phyloP scores from a whole-genome alignment of 345 rosid species.

The Cardamine occulta region DNA sequence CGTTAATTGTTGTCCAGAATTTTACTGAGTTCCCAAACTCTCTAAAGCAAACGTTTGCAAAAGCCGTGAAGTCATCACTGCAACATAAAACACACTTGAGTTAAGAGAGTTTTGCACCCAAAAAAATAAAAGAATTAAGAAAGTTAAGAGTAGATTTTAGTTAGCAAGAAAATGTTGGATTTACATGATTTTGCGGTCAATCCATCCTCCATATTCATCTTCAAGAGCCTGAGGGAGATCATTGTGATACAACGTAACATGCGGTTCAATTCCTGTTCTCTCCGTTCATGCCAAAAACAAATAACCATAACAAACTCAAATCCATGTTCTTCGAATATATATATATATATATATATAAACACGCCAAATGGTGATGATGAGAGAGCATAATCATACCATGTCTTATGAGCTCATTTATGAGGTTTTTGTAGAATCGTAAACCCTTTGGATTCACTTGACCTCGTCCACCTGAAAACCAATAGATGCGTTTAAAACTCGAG shows the following conservation, averaged over 20 bases:
- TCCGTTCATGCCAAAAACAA: neutral
- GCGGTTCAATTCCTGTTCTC: neutral
- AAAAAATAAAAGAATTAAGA: too few species aligned
- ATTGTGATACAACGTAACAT: neutral
- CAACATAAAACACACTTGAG: neutral
- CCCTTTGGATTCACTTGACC: neutral
- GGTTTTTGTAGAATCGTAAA: neutral
- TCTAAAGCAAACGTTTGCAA: slow-evolving; percentile 50
- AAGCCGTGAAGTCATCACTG: slow-evolving; percentile 72
- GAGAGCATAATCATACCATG: neutral
- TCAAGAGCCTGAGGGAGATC: neutral
- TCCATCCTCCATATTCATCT: neutral
- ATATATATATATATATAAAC: too few species aligned
- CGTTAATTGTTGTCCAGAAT: slow-evolving; percentile 69
- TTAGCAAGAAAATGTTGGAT: neutral
- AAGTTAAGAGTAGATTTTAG: neutral
- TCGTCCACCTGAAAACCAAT: neutral
- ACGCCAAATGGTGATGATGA: neutral
- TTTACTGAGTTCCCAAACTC: slow-evolving; percentile 67
- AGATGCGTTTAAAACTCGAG: too few species aligned
- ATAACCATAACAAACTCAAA: neutral
- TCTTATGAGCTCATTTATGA: neutral
- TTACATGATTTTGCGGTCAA: neutral
- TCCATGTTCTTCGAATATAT: too few species aligned
- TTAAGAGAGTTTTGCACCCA: too few species aligned